Base-by-base conservation (phyloP, 2,329 filamentous ascomycete species). In the Phialophora macrospora region DNA sequence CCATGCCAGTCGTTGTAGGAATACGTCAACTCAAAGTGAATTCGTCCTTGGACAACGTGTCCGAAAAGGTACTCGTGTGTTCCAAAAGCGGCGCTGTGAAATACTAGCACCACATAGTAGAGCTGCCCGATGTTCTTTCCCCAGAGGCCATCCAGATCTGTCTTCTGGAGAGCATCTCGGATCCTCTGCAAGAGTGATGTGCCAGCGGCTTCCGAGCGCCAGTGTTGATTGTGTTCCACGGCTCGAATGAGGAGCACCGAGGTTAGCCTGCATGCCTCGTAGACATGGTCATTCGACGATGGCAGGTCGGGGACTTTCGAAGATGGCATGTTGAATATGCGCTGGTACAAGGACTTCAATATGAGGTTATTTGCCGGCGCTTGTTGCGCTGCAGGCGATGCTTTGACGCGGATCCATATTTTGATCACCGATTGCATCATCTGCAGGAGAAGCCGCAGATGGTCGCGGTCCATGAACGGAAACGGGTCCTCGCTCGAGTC, bases 1-100 rank as follows among this genome's bases (percentile, higher is more conserved):
- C 62, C 65, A 60, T 64, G 58, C 65, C 65, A 67, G 24, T 67
- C 65, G 26, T 58, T 51, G 44, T 64, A 60, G 8, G 44, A 52
- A 24, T 67, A 67, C 12, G 62, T 67, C 54, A 65, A 17, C 24
- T 64, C 58, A 34, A 64, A 67, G 26, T 59, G 62, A 20, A 65
- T 34, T 38, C 58, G 64, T 22, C 26, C 41, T 20, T 51, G 48
- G 22, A 67, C 17, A 7, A 46, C 30, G 55, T 67, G 65, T 4
- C 41, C 61, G 26, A 64, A 61, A 7, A 44, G 24, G 49, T 67
- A 67, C 2, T 67, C 52, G 4, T 58, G 24, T 5, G 65, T 62
- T 20, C 58, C 62, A 46, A 64, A 67, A 20, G 65, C 49, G 3
- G 65, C 65, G 48, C 61, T 62, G 62, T 62, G 58, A 28, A 64